phyloP scores from a whole-genome alignment of 2,329 filamentous ascomycete species.

The Lecanicillium sp. region DNA sequence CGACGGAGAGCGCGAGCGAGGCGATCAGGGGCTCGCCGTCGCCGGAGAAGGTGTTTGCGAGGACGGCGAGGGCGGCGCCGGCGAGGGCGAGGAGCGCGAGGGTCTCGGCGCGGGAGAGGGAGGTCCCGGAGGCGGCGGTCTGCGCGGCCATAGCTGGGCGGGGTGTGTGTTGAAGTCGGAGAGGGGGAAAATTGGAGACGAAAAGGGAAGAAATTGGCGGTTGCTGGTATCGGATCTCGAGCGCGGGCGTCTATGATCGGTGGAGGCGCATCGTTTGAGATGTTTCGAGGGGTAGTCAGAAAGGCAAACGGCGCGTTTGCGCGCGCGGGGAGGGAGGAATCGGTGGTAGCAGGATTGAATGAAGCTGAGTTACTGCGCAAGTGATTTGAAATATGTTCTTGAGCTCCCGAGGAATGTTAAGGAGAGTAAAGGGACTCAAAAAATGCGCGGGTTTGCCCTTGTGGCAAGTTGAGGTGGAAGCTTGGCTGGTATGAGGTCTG shows the following conservation, averaged over 20 bases:
- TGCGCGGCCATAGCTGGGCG: constrained; percentile 7
- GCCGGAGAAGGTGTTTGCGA: constrained; percentile 74
- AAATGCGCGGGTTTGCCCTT: too few species aligned
- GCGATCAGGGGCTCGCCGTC: constrained; percentile 87
- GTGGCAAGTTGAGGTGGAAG: too few species aligned
- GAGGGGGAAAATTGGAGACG: background rate
- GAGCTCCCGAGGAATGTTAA: too few species aligned
- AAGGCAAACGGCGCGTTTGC: background rate
- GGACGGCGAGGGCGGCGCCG: constrained; percentile 63
- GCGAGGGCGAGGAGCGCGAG: constrained; percentile 55
- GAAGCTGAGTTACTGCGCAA: too few species aligned
- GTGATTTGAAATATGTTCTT: too few species aligned
- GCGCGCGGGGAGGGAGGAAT: too few species aligned
- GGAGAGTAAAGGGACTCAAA: too few species aligned
- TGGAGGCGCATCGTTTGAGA: background rate
- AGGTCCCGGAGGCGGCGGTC: constrained; percentile 3
- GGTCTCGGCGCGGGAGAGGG: constrained; percentile 46
- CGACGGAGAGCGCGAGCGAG: constrained; percentile 76
- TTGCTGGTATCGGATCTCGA: background rate
- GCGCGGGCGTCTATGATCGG: background rate
- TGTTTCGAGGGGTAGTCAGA: too few species aligned
- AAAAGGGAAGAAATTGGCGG: background rate
- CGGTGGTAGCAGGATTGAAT: too few species aligned
- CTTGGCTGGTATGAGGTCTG: too few species aligned
- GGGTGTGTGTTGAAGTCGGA: background rate